Percentiles rank a stretch among this genome's conserved stretches.
Conservation (phyloP, 2,329 filamentous ascomycete species). For the Claviceps digitariae region DNA sequence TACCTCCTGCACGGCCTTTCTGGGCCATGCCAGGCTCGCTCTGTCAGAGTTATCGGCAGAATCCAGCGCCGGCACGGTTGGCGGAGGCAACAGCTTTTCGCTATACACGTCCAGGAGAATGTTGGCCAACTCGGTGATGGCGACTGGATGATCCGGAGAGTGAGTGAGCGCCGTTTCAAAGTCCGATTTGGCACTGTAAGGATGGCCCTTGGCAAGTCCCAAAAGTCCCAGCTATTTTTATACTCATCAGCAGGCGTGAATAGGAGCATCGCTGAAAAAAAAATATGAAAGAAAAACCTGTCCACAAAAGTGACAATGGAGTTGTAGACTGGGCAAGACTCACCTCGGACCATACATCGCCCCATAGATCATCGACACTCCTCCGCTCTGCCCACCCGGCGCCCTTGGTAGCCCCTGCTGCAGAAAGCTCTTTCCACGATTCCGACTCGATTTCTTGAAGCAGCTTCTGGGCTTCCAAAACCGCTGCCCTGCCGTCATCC, state of each 20-base stretch:
- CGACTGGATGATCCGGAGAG: constrained; percentile 64
- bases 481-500: constrained; percentile 67
- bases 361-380: constrained; percentile 73
- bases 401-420: constrained; percentile 45
- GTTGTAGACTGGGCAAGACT: constrained; percentile 17
- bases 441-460: constrained; percentile 58
- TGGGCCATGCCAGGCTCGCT: not conserved
- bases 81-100: constrained; percentile 47
- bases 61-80: constrained; percentile 34
- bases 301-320: not conserved
- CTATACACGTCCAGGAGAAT: constrained; percentile 78
- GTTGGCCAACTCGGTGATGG: constrained; percentile 70
- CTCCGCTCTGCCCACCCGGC: constrained; percentile 68
- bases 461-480: constrained; percentile 68
- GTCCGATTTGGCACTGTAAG: constrained; percentile 56
- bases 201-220: constrained; percentile 43
- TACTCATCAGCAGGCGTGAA: not conserved
- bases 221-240: constrained; percentile 49
- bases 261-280: not conserved
- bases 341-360: constrained; percentile 71
- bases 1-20: constrained; percentile 2
- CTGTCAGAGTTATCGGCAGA: not conserved
- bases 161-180: constrained; percentile 76
- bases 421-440: constrained; percentile 46
- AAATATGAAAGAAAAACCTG: not conserved